phyloP scores from a whole-genome alignment of 163 green algal genomes.

The Trebouxiophyceae sp. region DNA sequence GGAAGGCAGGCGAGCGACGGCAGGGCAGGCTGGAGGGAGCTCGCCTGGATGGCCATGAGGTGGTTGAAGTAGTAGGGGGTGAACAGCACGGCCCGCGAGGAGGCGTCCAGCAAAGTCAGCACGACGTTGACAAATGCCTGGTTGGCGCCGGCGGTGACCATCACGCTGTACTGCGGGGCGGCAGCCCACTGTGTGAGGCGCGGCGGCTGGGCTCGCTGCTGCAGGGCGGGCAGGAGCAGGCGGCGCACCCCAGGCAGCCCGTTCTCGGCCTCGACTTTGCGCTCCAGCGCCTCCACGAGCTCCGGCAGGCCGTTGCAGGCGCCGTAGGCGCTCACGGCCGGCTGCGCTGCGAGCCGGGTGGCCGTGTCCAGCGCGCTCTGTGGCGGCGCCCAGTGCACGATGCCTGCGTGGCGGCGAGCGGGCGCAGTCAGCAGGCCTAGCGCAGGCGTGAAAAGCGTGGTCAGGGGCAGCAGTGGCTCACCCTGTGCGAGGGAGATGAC shows the following conservation, averaged over 20 bases:
- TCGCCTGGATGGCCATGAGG: conserved; percentile 73
- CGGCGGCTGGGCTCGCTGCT: too few species aligned
- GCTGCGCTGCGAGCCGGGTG: conserved; percentile 4
- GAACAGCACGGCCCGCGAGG: conserved; percentile 74
- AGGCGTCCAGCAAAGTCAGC: conserved; percentile 64
- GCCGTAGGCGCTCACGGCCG: conserved; percentile 40
- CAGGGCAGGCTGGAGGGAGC: neutral
- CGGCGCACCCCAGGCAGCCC: conserved; percentile 28
- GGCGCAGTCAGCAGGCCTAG: neutral
- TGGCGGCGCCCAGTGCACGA: conserved; percentile 75
- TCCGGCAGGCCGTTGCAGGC: conserved; percentile 49
- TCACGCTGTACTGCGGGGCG: conserved; percentile 67
- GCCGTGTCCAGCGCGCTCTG: conserved; percentile 25
- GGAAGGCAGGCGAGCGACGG: neutral
- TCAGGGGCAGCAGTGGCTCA: too few species aligned
- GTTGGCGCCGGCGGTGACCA: conserved; percentile 89
- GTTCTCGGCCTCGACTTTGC: conserved; percentile 59
- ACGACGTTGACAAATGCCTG: conserved; percentile 90
- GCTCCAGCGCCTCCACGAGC: conserved; percentile 46
- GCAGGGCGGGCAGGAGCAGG: neutral
- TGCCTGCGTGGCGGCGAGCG: conserved; percentile 13
- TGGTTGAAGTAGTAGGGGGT: conserved; percentile 94
- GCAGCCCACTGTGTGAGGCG: too few species aligned
- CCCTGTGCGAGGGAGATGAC: conserved; percentile 64
- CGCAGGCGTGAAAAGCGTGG: neutral